Base-by-base conservation (phyloP, 2,329 filamentous ascomycete species). In the Penicillium concentricum region DNA sequence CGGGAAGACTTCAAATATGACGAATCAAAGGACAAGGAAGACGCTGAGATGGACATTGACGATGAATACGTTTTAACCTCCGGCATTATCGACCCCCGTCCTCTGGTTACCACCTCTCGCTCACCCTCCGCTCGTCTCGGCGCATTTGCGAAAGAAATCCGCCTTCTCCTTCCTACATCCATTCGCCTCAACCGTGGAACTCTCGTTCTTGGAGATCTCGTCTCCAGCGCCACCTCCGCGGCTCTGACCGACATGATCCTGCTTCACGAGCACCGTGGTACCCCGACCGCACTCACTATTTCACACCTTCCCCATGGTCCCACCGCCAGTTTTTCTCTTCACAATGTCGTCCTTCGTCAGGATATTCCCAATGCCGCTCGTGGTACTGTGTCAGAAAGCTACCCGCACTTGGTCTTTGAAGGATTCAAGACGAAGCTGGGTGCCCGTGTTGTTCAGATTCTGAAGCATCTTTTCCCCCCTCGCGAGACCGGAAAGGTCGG, bases 361-460 rank as follows among this genome's bases (percentile, higher is more conserved):
- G 94, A 99, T 72, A 96, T 99, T 20, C 93, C 94, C 1, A 92
- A 94, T 62, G 86, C 88, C 41, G 85, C 91, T 9, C 84, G 90
- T 56, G 94, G 94, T 46, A 96, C 92, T 1, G 91, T 97, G 46
- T 91, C 87, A 60, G 94, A 99, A 76, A 88, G 87, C 37, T 99
- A 97, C 67, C 94, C 94, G 0, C 93, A 97, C 69, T 81, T 99
- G 3, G 90, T 99, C 61, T 97, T 99, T 67, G 94, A 99, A 69
- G 92, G 92, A 2, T 97, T 99, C 76, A 89, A 83, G 5, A 91
- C 89, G 6, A 84, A 84, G 34, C 79, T 97, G 6, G 94, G 94
- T 53, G 82, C 87, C 67, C 84, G 94, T 18, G 87, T 97, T 16
- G 89, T 92, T 50, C 92, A 95, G 73, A 90, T 97, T 15, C 75